These are phyloP conservation scores for Fraxinus cuspidata DNA, from an alignment of 257 asterid genomes.

Conservation along the genomic window DNA sequence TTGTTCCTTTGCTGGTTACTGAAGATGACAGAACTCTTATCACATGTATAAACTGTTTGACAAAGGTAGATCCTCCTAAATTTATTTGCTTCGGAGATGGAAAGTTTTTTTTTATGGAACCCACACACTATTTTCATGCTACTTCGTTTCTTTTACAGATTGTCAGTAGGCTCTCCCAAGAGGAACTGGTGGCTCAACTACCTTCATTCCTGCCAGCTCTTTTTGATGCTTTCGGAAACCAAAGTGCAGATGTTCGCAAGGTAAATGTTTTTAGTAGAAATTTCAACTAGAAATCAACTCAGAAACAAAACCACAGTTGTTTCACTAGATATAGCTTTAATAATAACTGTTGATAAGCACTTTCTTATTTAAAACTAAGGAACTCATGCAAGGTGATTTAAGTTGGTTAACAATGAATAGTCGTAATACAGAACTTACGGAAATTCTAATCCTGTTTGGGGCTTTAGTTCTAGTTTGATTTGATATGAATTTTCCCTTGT, in stretches of 20 bases:
- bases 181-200: constrained; percentile 79
- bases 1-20: constrained; percentile 89
- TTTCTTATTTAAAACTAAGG: neutral
- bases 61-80: constrained; percentile 60
- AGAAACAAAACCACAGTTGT: neutral
- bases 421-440: neutral
- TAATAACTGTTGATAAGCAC: neutral
- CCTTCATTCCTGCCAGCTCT: constrained; percentile 81
- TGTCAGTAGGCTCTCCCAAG: constrained; percentile 89
- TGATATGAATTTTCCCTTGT: constrained; percentile 19
- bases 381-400: neutral
- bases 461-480: neutral
- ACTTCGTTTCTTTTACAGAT: constrained; percentile 52
- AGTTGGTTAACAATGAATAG: neutral
- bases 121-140: constrained; percentile 11
- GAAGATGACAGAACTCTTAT: constrained; percentile 96
- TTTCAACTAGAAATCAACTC: neutral
- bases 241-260: constrained; percentile 28
- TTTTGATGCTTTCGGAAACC: constrained; percentile 24
- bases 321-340: neutral
- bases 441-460: neutral
- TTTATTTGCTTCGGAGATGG: constrained; percentile 16
- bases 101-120: neutral
- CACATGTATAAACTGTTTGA: constrained; percentile 92
- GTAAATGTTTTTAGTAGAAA: neutral